Percentiles rank a stretch among this genome's conserved stretches.
These are phyloP conservation scores for Aspergillus floridensis DNA, from an alignment of 2,329 filamentous ascomycete species.

Conservation along the genomic window DNA sequence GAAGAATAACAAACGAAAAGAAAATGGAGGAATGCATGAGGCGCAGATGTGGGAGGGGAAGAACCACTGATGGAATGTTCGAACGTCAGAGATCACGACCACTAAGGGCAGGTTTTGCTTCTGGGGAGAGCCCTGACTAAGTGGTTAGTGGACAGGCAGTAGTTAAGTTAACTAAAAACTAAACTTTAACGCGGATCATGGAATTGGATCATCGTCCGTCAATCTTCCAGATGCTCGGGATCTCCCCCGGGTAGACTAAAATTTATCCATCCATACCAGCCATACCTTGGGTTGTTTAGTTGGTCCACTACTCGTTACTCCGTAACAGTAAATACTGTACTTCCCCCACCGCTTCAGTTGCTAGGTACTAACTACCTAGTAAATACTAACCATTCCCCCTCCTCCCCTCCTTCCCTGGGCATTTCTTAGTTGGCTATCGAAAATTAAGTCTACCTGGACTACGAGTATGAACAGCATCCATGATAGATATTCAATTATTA, in stretches of 20 bases:
- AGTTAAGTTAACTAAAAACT: background rate
- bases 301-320: background rate
- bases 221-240: constrained; percentile 14
- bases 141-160: background rate
- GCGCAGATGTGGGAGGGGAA: constrained; percentile 6
- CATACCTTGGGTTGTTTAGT: no score
- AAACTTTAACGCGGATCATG: constrained; percentile 18
- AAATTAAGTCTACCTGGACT: background rate
- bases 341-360: background rate
- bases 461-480: background rate
- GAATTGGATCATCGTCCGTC: constrained; percentile 12
- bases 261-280: no score
- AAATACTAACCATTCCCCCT: no score
- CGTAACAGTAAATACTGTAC: background rate
- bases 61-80: constrained; percentile 16
- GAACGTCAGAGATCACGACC: constrained; percentile 13
- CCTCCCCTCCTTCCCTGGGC: background rate
- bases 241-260: constrained; percentile 8
- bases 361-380: background rate
- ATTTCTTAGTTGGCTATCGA: constrained; percentile 10
- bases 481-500: background rate
- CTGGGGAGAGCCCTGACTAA: background rate
- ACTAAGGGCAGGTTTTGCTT: constrained; percentile 3
- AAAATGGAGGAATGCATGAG: constrained; percentile 13
- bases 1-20: background rate